These are phyloP conservation scores for Fusarium oxysporum DNA, from an alignment of 2,329 filamentous ascomycete species.

Conservation along the genomic window DNA sequence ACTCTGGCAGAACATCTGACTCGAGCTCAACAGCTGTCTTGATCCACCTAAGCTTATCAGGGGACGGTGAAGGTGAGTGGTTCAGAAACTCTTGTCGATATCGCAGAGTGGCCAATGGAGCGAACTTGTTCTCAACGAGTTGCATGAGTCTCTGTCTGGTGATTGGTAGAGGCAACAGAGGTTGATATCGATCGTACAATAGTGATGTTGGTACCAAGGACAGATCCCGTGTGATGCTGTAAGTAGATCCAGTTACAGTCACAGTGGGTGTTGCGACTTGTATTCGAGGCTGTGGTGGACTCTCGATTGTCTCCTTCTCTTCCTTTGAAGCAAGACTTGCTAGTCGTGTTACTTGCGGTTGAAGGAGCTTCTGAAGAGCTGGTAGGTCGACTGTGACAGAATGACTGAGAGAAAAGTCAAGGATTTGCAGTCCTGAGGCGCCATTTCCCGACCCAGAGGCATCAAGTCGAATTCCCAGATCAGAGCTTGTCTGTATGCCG, in stretches of 20 bases:
- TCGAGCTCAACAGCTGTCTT: conserved; percentile 43
- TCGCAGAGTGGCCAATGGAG: conserved; percentile 52
- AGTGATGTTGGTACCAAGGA: conserved; percentile 49
- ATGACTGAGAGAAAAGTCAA: conserved; percentile 57
- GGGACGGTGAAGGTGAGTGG: conserved; percentile 21
- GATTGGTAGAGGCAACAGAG: conserved; percentile 51
- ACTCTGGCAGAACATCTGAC: conserved; percentile 53
- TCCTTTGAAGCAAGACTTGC: conserved; percentile 37
- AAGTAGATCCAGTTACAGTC: conserved; percentile 54
- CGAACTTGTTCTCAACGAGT: conserved; percentile 53
- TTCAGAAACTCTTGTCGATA: conserved; percentile 56
- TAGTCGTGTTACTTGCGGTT: conserved; percentile 42
- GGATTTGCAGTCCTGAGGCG: conserved; percentile 37
- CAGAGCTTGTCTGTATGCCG: conserved; percentile 48
- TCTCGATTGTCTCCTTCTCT: conserved; percentile 17
- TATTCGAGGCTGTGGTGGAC: conserved; percentile 24
- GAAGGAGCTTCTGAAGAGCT: conserved; percentile 44
- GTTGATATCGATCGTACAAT: conserved; percentile 55
- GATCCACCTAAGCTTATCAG: conserved; percentile 36
- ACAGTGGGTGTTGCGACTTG: conserved; percentile 49
- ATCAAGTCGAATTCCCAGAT: conserved; percentile 54
- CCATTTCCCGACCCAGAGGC: conserved; percentile 37
- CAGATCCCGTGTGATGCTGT: conserved; percentile 50
- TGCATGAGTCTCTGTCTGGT: conserved; percentile 52
- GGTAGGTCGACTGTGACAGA: conserved; percentile 53